Conservation (phyloP, 495 filamentous ascomycete genomes). For the Chaetomidium leptoderma region DNA sequence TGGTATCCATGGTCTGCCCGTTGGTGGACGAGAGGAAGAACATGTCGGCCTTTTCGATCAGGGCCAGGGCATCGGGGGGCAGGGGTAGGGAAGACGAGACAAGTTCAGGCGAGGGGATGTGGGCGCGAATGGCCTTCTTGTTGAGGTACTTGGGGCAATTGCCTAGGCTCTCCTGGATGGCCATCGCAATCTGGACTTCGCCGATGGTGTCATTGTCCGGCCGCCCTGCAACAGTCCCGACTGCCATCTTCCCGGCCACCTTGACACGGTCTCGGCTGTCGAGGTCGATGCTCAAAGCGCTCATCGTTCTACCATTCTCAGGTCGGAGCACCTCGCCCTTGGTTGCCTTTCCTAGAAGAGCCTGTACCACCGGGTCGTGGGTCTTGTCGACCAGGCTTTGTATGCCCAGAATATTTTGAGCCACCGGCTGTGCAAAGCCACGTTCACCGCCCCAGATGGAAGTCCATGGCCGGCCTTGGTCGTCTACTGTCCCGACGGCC, state of each 20-base stretch:
- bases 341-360: slow-evolving; percentile 41
- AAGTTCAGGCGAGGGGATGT: slow-evolving; percentile 49
- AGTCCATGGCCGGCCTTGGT: slow-evolving; percentile 63
- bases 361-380: slow-evolving; percentile 62
- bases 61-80: slow-evolving; percentile 48
- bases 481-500: slow-evolving; percentile 66
- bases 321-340: slow-evolving; percentile 36
- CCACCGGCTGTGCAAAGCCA: slow-evolving; percentile 59
- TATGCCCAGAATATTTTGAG: slow-evolving; percentile 55
- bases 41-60: slow-evolving; percentile 63
- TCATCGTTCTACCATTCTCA: slow-evolving; percentile 42
- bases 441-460: slow-evolving; percentile 67
- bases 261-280: slow-evolving; percentile 64
- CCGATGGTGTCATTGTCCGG: slow-evolving; percentile 32
- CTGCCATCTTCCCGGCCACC: slow-evolving; percentile 42
- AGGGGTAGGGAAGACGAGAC: slow-evolving; percentile 41
- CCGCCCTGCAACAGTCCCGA: slow-evolving; percentile 20
- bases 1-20: slow-evolving; percentile 75
- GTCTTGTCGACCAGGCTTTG: slow-evolving; percentile 52
- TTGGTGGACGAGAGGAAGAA: slow-evolving; percentile 71
- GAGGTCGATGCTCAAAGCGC: slow-evolving; percentile 62
- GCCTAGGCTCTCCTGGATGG: slow-evolving; percentile 64
- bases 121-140: slow-evolving; percentile 57
- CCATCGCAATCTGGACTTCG: slow-evolving; percentile 61
- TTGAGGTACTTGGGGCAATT: slow-evolving; percentile 87